Base-by-base conservation (phyloP, 306 rosid species). In the Medicago truncatula region DNA sequence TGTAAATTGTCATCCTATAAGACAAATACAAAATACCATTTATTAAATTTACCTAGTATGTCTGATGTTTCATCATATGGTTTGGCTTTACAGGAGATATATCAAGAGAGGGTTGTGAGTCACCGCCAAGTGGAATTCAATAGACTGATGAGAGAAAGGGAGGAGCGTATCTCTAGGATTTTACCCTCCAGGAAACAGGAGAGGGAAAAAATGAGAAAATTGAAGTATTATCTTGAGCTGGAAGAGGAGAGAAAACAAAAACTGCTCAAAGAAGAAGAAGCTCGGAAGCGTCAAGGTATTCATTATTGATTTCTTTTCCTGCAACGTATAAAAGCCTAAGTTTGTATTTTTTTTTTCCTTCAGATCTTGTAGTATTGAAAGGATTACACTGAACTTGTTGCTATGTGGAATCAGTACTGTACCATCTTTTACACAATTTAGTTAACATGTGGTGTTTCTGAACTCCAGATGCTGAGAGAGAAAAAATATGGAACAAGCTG, bases 181-280 rank as follows among this genome's bases (percentile, higher is more conserved):
- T 78, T 88, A 76, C 86, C 73, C 79, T 78, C 93, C 23, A 88
- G 95, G 86, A 86, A 80, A 76, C 87, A 60, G 58, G 98, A 92
- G 61, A 88, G 96, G 82, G 97, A 88, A 20, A 77, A 56, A 34
- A 70, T 78, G 86, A 89, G 99, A 80, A 96, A 92, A 90, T 84
- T 85, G 77, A 90, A 90, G 75, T 90, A 65, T 75, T 90, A 86
- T 77, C 88, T 92, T 63, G 83, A 78, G 66, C 53, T 82, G 14
- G 98, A 96, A 76, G 99, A 96, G 78, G 99, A 92, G 83, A 90
- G 88, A 47, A 88, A 64, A 15, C 83, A 69, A 59, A 96, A 79
- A 78, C 74, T 89, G 85, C 87, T 8, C 0, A 96, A 89, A 85
- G 97, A 88, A 78, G 98, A 92, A 85, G 97, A 96, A 81, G 90